Base-by-base conservation (phyloP, 768 basidiomycete genomes). In the Amanita pallidorosea region DNA sequence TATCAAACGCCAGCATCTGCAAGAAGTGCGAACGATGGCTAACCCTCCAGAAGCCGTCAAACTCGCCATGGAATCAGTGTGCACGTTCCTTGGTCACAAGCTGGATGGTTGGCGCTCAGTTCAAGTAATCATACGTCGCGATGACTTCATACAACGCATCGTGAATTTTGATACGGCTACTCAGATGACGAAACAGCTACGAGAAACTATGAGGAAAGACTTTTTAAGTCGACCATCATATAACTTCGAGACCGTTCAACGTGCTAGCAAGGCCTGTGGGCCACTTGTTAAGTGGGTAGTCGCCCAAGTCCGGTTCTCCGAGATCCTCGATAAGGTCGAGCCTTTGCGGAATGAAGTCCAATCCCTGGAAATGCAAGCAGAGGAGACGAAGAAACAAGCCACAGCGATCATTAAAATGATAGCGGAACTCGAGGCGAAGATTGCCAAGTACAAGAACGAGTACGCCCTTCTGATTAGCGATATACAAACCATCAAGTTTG, bases 31-130 rank as follows among this genome's bases (percentile, higher is more conserved):
- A 59, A 80, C 90, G 8, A 97, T 99, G 94, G 89, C 92, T 40
- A 97, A 97, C 61, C 96, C 96, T 42, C 96, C 96, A 0, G 96
- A 98, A 64, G 87, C 90, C 4, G 94, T 98, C 57, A 98, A 98
- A 65, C 68, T 95, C 41, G 91, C 96, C 13, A 98, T 98, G 93
- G 96, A 98, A 62, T 96, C 94, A 1, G 95, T 96, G 36, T 98
- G 96, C 65, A 93, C 89, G 12, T 75, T 96, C 42, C 81, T 99
- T 18, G 96, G 96, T 6, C 90, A 97, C 70, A 91, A 92, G 67
- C 88, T 98, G 60, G 96, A 99, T 60, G 83, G 83, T 62, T 99
- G 96, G 96, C 83, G 90, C 54, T 81, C 93, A 1, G 92, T 99
- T 7, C 94, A 97, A 65, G 83, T 83, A 54, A 88, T 97, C 67